These are phyloP conservation scores for Colletotrichum ledebouriae DNA, from an alignment of 2,329 filamentous ascomycete genomes.

Conservation along the genomic window DNA sequence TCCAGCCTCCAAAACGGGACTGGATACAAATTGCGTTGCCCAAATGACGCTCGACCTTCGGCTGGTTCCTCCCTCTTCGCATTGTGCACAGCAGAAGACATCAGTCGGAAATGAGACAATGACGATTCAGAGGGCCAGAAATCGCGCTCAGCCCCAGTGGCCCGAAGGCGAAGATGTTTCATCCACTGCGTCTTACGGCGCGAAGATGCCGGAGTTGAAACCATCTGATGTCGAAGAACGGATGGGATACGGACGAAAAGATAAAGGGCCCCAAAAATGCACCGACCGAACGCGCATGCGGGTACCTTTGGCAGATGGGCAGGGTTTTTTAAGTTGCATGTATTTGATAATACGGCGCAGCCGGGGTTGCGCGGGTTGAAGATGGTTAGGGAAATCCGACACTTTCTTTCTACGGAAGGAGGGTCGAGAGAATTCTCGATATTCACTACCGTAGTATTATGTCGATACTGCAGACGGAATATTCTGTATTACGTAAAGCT, in stretches of 20 bases:
- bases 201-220: constrained; percentile 32
- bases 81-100: neutral
- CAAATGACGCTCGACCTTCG: neutral
- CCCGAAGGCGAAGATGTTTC: constrained; percentile 33
- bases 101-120: neutral
- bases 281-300: neutral
- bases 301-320: neutral
- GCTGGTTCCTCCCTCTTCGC: neutral
- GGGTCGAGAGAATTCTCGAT: no score
- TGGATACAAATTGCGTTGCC: no score
- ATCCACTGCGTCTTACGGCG: constrained; percentile 33
- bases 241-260: neutral
- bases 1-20: neutral
- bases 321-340: neutral
- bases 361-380: neutral
- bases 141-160: constrained; percentile 18
- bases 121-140: neutral
- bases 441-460: no score
- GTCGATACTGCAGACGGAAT: no score
- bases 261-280: constrained; percentile 1
- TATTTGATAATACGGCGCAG: constrained; percentile 1
- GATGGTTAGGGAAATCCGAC: neutral
- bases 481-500: no score
- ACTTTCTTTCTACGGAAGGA: no score
- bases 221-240: constrained; percentile 31